These are phyloP conservation scores for Sindora glabra DNA, from an alignment of 306 rosid genomes.

Conservation along the genomic window DNA sequence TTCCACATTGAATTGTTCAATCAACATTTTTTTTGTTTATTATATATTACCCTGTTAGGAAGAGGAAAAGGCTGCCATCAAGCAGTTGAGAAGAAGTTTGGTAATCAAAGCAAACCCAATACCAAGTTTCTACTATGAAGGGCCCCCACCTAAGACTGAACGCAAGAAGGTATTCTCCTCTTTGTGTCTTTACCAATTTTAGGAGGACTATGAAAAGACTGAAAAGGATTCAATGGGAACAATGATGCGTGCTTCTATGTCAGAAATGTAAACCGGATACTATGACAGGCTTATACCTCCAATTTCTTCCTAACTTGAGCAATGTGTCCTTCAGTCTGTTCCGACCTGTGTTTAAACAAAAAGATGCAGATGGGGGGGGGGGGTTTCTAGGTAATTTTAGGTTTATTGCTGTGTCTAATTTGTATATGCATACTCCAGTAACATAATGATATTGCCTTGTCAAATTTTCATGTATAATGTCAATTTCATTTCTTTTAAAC, in stretches of 20 bases:
- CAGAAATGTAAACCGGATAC: neutral
- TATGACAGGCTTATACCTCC: too few relatives aligned
- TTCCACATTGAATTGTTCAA: neutral
- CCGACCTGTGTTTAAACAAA: neutral
- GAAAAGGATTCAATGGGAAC: neutral
- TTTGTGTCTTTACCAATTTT: too few relatives aligned
- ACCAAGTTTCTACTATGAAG: constrained; percentile 88
- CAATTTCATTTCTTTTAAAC: neutral
- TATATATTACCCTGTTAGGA: constrained; percentile 43
- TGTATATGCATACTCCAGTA: neutral
- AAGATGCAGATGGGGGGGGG: neutral
- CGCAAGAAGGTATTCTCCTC: constrained; percentile 68
- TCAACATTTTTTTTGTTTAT: constrained; percentile 1
- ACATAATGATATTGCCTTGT: neutral
- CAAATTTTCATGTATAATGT: neutral
- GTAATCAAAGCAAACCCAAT: constrained; percentile 93
- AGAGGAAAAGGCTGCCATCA: constrained; percentile 91
- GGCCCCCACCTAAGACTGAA: constrained; percentile 76
- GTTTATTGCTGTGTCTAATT: neutral
- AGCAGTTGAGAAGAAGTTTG: constrained; percentile 72
- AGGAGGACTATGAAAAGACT: neutral
- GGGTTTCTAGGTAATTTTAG: neutral
- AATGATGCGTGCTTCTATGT: neutral
- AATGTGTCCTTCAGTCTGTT: neutral
- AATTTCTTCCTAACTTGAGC: constrained; percentile 1